A percentile compares a stretch with the other conserved stretches of the same genome.
These are phyloP conservation scores for Bacterosira constricta DNA, from an alignment of 108 stramenopile species.

Conservation along the genomic window DNA sequence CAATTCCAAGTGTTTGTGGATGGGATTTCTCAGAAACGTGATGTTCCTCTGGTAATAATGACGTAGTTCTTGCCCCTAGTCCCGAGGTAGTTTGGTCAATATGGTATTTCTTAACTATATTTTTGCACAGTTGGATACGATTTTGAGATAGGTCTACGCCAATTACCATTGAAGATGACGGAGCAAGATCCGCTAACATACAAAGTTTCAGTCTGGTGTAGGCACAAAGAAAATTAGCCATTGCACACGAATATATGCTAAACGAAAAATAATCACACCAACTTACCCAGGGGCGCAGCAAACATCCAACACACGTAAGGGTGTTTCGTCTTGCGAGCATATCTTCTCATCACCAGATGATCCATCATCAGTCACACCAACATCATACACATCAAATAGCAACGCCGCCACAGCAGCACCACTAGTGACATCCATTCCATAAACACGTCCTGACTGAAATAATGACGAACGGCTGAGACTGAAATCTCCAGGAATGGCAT, in stretches of 20 bases:
- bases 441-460: slow-evolving; percentile 73
- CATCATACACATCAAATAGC: slow-evolving; percentile 49
- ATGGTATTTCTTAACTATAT: slow-evolving; percentile 81
- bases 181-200: slow-evolving; percentile 71
- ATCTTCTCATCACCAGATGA: too few species aligned
- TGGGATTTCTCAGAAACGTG: too few species aligned
- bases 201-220: slow-evolving; percentile 66
- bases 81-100: slow-evolving; percentile 49
- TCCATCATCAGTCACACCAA: neutral
- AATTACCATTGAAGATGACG: slow-evolving; percentile 40
- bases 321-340: too few species aligned
- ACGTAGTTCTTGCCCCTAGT: neutral
- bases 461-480: slow-evolving; percentile 55
- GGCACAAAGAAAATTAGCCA: neutral
- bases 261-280: neutral
- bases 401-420: slow-evolving; percentile 86
- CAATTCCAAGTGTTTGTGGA: too few species aligned
- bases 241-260: neutral
- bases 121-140: slow-evolving; percentile 72
- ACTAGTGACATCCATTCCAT: slow-evolving; percentile 91
- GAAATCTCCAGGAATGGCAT: slow-evolving; percentile 69
- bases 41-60: too few species aligned
- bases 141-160: slow-evolving; percentile 81
- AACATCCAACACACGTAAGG: slow-evolving; percentile 81
- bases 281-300: slow-evolving; percentile 87